Base-by-base conservation (phyloP, 139 green algal species). In the Asterochloris erici region DNA sequence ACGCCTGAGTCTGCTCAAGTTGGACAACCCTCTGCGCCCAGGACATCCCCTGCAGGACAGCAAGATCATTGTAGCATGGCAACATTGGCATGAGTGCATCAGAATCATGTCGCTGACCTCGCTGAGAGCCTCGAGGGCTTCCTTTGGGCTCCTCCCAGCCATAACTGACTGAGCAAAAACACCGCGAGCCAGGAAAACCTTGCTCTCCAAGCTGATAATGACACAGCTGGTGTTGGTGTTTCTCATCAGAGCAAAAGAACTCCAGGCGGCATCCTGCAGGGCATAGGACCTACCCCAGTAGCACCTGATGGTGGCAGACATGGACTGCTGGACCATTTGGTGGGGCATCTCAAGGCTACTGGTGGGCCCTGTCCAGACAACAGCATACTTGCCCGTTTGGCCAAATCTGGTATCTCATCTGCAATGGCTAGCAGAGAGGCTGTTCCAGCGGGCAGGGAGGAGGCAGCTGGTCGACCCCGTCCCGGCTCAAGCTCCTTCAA, bases 221-320 rank as follows among this genome's bases (percentile, higher is more conserved):
- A 93, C 78, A 0, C 91, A 90, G 73, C 91, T 95, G 61, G 82
- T 90, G 87, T 97, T 98, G 63, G 92, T 94, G 88, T 97, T 97
- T 62, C 90, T 90, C 27, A 97, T 81, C 76, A 97, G 85, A 12
- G 92, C 87, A 83, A 92, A 96, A 0, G 94, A 96, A 0, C 89
- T 82, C 94, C 93, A 98, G 0, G 94, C 94, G 60, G 96, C 88
- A 82, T 98, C 93, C 90, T 95, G 90, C 66, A 88, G 26, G 77
- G 38, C 60, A 68, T 11, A 63, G 27, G 13, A 19, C 68, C 27
- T 27, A 12, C 9, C 28, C 10, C 0, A 68, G 0, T 6, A 68
- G 6, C 21, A 21, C 21, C 19, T 79, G 62, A 63, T 79, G 19
- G n/a, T 71, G 66, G 17, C 66, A 21, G 19, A 26, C 9, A 71